Conservation (phyloP, 208 protist species). For the Phytomonas serpens region DNA sequence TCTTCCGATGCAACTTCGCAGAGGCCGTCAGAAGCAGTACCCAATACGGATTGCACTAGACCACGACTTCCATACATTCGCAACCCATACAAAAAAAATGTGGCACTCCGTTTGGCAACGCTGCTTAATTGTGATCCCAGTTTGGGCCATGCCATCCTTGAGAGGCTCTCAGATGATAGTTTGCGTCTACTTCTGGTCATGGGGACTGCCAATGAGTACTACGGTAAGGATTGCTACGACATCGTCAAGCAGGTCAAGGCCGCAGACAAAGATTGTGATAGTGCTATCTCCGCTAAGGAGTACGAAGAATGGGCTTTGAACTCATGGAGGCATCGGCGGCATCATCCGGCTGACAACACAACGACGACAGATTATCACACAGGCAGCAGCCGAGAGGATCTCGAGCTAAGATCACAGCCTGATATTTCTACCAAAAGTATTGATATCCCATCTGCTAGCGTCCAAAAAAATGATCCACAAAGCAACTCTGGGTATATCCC, state of each 20-base stretch:
- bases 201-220: constrained; percentile 77
- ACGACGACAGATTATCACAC: neutral
- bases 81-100: constrained; percentile 40
- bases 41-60: neutral
- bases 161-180: constrained; percentile 55
- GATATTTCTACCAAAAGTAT: neutral
- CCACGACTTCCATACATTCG: constrained; percentile 11
- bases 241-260: constrained; percentile 66
- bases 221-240: constrained; percentile 43
- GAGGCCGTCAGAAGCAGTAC: neutral
- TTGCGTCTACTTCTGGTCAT: constrained; percentile 71
- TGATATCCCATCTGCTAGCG: neutral
- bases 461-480: neutral
- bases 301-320: constrained; percentile 60
- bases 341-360: constrained; percentile 20
- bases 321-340: constrained; percentile 15
- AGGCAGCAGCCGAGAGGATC: constrained; percentile 1
- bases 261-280: constrained; percentile 64
- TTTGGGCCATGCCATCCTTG: constrained; percentile 34
- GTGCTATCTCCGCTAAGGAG: constrained; percentile 63
- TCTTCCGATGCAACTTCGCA: neutral
- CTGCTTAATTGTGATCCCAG: constrained; percentile 45
- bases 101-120: constrained; percentile 31
- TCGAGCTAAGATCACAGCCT: neutral
- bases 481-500: constrained; percentile 29